Base-by-base conservation (phyloP, 768 basidiomycete genomes). In the Boletus sensibilis region DNA sequence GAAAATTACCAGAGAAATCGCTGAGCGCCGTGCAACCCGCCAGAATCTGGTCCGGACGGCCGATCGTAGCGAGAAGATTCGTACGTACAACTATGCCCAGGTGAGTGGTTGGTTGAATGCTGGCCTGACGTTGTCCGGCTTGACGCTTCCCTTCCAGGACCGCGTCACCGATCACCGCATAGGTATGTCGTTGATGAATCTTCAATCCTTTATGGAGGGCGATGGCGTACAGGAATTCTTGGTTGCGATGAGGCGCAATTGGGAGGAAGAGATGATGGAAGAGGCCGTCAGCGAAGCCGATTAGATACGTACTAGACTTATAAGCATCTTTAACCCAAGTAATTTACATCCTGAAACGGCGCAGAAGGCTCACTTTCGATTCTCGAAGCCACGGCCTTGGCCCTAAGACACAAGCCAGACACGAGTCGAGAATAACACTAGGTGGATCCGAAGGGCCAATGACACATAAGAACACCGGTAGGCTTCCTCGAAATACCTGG, bases 61-160 rank as follows among this genome's bases (percentile, higher is more conserved):
- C 2, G 94, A 95, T 67, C 77, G 97, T 21, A 92, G 92, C 62
- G 94, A 98, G 67, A 98, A 98, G 70, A 90, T 98, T 55, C 77
- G 97, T 58, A 98, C 97, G 5, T 98, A 98, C 72, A 98, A 97
- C 65, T 95, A 87, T 70, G 83, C 92, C 1, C 94, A 94, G 79
- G 92, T 82, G 47, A 38, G 58, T 52, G 8, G 21, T 13, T 20
- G 14, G 1, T 40, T 13, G 10, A 5, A 10, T 31, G 11, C 8
- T 13, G 7, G 27, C 27, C 9, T 3, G 27, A 9, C 1, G 16
- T 18, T 13, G n/a, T 18, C 11, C 5, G 3, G 8, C 1, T 46
- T 53, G 41, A 59, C 40, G 18, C n/a, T 12, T 41, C 14, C 48
- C 23, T 31, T 50, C 9, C 33, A 96, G 88, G 93, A 94, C 60